Evolutionary conservation across 176 grass and related monocot genomes (phyloP), one percentile per base, ranked within the genome.

Genomic region (Triticum timopheevii): DNA sequence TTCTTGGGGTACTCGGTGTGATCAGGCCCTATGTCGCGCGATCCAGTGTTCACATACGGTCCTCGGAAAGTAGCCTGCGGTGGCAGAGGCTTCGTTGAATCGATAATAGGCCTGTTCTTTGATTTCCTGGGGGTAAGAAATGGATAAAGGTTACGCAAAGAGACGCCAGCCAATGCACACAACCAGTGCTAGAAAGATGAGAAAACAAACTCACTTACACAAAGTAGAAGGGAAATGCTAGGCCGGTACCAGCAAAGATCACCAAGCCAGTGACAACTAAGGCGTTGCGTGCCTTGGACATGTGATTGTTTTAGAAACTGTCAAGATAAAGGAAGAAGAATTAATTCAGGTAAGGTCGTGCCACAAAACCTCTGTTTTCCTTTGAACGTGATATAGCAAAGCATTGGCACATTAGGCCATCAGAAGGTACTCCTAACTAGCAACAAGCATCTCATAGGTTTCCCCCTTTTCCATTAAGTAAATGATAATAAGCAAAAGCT

Each of bases 61-160:
- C 93, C 96, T 71, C 93, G 86, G 44, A 98, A 95, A 16, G 93
- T 98, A 77, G 96, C 96, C 78, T 98, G 96, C 4, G 93, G 96
- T 61, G 96, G 93, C 76, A 98, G 84, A 73, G 96, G 88, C 83
- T 94, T 94, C 73, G 96, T 89, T 0, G 87, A 83, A 80, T 98
- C 93, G 8, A 98, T 91, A 54, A 93, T 65, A 34, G 88, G 90
- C 61, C 76, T 92, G 83, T 87, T 98, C 70, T 82, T 95, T 64
- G 91, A 92, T 87, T 83, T 95, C 85, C 86, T 98, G 80, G 24
- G 69, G 30, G 77, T 3, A 75, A 78, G 40, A 34, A 4, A 35
- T 38, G 4, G 8, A 25, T 0, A 40, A 35, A 79, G 3, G 45
- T 8, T 67, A 23, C 38, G 49, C 40, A 82, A 66, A 24, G 7